A percentile compares a stretch with the other conserved stretches of the same genome.
phyloP scores from a whole-genome alignment of 1,139 yeast species.

The Zygotorulaspora mrakii region DNA sequence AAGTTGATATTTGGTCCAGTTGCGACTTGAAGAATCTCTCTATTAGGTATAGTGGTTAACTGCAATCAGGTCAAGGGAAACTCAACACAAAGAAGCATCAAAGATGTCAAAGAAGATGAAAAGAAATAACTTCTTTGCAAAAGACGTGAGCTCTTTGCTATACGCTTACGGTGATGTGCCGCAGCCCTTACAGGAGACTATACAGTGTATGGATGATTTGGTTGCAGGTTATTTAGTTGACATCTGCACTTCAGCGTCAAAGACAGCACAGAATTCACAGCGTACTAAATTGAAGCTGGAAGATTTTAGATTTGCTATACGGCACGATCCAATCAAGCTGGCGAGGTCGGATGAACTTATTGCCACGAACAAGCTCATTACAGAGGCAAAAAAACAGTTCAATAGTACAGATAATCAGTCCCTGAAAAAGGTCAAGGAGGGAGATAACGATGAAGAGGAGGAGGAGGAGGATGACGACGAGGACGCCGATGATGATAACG shows the following conservation, averaged over 20 bases:
- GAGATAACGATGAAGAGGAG: conserved; percentile 36
- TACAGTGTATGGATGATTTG: conserved; percentile 79
- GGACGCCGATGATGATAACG: conserved; percentile 18
- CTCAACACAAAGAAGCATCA: no score
- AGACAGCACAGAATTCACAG: conserved; percentile 53
- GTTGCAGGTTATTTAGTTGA: conserved; percentile 72
- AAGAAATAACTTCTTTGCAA: conserved; percentile 50
- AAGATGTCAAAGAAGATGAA: conserved; percentile 36
- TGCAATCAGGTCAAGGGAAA: no score
- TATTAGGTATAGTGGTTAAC: no score
- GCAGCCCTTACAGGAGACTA: conserved; percentile 71
- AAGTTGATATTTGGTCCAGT: no score
- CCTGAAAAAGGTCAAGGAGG: conserved; percentile 32
- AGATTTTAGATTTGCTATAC: conserved; percentile 79
- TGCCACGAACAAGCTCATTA: conserved; percentile 67
- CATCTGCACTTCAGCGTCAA: conserved; percentile 48
- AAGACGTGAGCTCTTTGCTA: conserved; percentile 67
- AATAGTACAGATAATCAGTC: conserved; percentile 59
- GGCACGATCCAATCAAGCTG: conserved; percentile 77
- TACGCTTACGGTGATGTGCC: conserved; percentile 87
- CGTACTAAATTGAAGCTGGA: conserved; percentile 78
- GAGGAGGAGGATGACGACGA: conserved; percentile 37
- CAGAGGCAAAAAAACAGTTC: conserved; percentile 76
- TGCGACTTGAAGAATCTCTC: no score
- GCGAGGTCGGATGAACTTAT: conserved; percentile 82